Base-by-base conservation (phyloP, 495 filamentous ascomycete genomes). In the Hypoxylon lienhwacheense region DNA sequence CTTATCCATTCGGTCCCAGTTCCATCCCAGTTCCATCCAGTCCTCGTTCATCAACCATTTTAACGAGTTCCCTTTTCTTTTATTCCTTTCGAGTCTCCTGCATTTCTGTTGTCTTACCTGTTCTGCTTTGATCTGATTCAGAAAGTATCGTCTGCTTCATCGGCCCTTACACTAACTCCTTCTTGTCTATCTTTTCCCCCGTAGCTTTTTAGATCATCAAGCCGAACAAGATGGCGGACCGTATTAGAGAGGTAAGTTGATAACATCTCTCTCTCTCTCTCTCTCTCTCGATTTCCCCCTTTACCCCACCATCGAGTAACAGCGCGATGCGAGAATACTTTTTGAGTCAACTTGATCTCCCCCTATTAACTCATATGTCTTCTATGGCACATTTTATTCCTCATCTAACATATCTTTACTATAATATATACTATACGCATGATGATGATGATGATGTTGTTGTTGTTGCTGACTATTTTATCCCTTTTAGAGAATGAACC, bases 221-320 rank as follows among this genome's bases (percentile, higher is more conserved):
- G 39, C 20, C 34, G 44, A 22, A 43, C 47, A 55, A 60, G 21
- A 72, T 59, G 61, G 86, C 86, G 84, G 84, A 87, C 70, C 80
- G 77, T 64, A 91, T 95, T 73, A 89, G 86, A 83, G 81, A 89
- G 80, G 89, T 92, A 66, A 77, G 85, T 77, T 51, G 52, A 43
- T 47, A 53, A 19, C 67, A 69, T 66, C 67, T 67, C 20, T 51
- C 45, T 61, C n/a, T n/a, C n/a, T n/a, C n/a, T n/a, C n/a, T n/a
- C n/a, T n/a, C n/a, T n/a, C n/a, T n/a, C n/a, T n/a, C n/a, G 40
- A 44, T 48, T 50, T 55, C 62, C 37, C 53, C 69, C 61, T 63
- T 41, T 65, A 68, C 74, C 74, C 72, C 72, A 73, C 73, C 71
- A 75, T 72, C 46, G 15, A 48, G 51, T 41, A 54, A 5, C 10